A percentile compares a stretch with the other conserved stretches of the same genome.
phyloP scores from a whole-genome alignment of 306 rosid genomes.

The Astragalus glycyphyllos region DNA sequence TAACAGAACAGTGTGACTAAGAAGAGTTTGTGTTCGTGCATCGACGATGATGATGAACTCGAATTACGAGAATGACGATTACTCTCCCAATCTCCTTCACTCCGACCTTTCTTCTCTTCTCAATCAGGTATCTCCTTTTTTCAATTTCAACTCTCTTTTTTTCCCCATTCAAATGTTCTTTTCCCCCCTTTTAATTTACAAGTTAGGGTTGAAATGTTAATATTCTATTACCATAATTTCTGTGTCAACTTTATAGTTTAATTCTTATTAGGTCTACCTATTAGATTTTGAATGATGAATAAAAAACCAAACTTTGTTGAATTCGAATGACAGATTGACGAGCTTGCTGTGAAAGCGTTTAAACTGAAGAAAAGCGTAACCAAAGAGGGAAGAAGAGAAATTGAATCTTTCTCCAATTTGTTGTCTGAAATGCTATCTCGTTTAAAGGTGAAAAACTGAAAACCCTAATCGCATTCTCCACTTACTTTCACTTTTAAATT shows the following conservation, averaged over 20 bases:
- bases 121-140: slow-evolving; percentile 53
- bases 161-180: background rate
- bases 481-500: background rate
- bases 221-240: background rate
- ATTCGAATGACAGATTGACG: slow-evolving; percentile 70
- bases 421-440: slow-evolving; percentile 73
- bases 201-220: background rate
- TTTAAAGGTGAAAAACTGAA: slow-evolving; percentile 71
- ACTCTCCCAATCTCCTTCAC: slow-evolving; percentile 56
- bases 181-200: slow-evolving; percentile 14
- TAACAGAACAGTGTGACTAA: slow-evolving; percentile 30
- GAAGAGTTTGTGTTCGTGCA: slow-evolving; percentile 13
- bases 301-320: background rate
- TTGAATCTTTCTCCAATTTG: slow-evolving; percentile 62
- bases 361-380: slow-evolving; percentile 49
- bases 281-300: background rate
- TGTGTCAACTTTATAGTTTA: background rate
- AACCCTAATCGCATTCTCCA: background rate
- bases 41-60: slow-evolving; percentile 33
- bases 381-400: slow-evolving; percentile 58
- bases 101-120: slow-evolving; percentile 68
- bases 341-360: slow-evolving; percentile 73
- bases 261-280: background rate
- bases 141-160: background rate
- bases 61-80: slow-evolving; percentile 4